phyloP scores from a whole-genome alignment of 139 green algal genomes.

The Eudorina sp. region DNA sequence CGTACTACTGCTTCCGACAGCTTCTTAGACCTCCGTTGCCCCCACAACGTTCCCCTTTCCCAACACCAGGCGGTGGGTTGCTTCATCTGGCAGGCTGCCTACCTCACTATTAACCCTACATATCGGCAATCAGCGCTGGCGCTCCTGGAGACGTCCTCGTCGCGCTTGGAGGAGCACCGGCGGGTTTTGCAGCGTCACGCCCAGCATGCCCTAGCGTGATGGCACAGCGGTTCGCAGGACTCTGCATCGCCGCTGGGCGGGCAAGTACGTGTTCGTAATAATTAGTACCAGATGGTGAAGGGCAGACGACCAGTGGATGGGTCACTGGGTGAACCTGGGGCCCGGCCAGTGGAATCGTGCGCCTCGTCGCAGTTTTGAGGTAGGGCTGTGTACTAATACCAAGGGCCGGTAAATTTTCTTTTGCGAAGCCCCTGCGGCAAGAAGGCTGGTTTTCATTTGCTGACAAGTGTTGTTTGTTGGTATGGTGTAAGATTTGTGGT shows the following conservation, averaged over 20 bases:
- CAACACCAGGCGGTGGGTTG: slow-evolving; percentile 61
- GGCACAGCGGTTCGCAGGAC: not conserved
- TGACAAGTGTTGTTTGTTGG: too few species aligned
- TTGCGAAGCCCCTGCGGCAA: not conserved
- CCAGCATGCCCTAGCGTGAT: slow-evolving; percentile 3
- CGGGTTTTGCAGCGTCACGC: not conserved
- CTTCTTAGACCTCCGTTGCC: too few species aligned
- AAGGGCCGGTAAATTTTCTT: not conserved
- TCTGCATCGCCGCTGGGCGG: not conserved
- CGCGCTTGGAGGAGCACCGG: not conserved
- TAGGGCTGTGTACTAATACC: not conserved
- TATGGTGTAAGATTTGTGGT: too few species aligned
- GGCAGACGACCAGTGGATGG: too few species aligned
- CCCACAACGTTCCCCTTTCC: too few species aligned
- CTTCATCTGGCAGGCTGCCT: slow-evolving; percentile 62
- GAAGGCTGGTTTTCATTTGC: not conserved
- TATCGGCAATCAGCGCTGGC: slow-evolving; percentile 38
- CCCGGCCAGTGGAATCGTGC: not conserved
- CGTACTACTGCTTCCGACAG: too few species aligned
- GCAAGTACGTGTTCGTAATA: too few species aligned
- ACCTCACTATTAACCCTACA: slow-evolving; percentile 50
- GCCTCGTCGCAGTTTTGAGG: not conserved
- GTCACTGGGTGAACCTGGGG: too few species aligned
- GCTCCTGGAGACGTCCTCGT: slow-evolving; percentile 3
- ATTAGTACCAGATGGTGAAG: too few species aligned